These are phyloP conservation scores for Incumbomyces delicatus DNA, from an alignment of 2,329 filamentous ascomycete species.

Conservation along the genomic window DNA sequence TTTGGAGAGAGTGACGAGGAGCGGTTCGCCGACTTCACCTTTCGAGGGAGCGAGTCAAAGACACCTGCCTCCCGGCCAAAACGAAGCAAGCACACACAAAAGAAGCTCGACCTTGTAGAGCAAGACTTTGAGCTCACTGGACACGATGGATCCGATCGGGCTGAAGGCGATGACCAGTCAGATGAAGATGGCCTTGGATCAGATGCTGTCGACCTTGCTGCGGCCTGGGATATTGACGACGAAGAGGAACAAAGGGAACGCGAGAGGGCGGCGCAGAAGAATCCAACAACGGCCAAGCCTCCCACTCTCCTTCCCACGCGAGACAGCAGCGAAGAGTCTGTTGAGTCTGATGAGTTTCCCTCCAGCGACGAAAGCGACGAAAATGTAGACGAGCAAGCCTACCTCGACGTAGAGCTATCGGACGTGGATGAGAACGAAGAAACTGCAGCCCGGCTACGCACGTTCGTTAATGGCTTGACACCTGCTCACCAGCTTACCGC, in stretches of 20 bases:
- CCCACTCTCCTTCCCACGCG: slow-evolving; percentile 9
- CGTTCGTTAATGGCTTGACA: slow-evolving; percentile 43
- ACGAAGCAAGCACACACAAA: background rate
- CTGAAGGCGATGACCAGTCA: slow-evolving; percentile 32
- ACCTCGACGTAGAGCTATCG: slow-evolving; percentile 37
- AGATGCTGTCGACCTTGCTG: slow-evolving; percentile 53
- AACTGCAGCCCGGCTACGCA: slow-evolving; percentile 55
- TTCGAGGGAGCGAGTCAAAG: slow-evolving; percentile 48
- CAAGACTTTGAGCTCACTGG: slow-evolving; percentile 29
- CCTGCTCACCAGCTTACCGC: background rate
- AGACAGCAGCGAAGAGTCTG: slow-evolving; percentile 21
- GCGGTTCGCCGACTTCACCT: slow-evolving; percentile 66
- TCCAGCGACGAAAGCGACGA: slow-evolving; percentile 27
- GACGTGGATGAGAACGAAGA: slow-evolving; percentile 38
- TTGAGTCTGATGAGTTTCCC: slow-evolving; percentile 17
- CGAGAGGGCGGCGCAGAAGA: slow-evolving; percentile 24
- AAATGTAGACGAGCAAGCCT: slow-evolving; percentile 38
- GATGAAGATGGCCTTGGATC: slow-evolving; percentile 55
- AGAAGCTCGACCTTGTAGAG: slow-evolving; percentile 42
- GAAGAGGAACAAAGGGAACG: slow-evolving; percentile 37
- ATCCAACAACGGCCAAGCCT: slow-evolving; percentile 21
- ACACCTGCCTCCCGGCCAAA: slow-evolving; percentile 17
- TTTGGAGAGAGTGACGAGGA: slow-evolving; percentile 86
- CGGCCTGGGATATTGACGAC: slow-evolving; percentile 49
- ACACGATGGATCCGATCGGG: slow-evolving; percentile 26